Evolutionary conservation across 192 early-diverging fungal genomes (phyloP).

Genomic region (Lunasporangiospora selenospora): DNA sequence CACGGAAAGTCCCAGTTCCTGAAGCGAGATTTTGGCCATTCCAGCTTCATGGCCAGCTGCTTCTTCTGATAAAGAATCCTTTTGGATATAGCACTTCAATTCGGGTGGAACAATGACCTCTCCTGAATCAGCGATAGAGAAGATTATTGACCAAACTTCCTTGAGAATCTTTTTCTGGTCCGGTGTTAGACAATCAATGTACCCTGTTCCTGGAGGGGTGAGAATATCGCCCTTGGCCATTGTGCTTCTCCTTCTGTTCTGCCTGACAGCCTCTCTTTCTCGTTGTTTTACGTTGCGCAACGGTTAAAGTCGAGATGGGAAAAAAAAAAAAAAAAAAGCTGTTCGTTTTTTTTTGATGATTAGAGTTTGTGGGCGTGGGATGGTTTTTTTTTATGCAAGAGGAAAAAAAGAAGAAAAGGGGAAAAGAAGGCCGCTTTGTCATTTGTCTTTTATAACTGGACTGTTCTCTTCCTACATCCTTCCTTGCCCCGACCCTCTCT

Average conservation of each 20-base stretch:
- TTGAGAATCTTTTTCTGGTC: constrained; percentile 53
- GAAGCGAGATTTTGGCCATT: constrained; percentile 31
- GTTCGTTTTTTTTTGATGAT: too few species aligned
- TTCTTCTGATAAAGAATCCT: constrained; percentile 12
- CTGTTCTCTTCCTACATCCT: too few species aligned
- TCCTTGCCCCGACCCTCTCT: too few species aligned
- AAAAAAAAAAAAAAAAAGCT: too few species aligned
- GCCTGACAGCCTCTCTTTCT: too few species aligned
- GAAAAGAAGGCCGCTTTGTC: too few species aligned
- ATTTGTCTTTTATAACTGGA: too few species aligned
- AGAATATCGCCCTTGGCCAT: constrained; percentile 35
- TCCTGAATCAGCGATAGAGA: constrained; percentile 24
- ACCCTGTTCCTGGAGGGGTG: constrained; percentile 46
- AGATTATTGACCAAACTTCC: constrained; percentile 59
- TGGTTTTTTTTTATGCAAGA: background rate
- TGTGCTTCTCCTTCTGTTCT: too few species aligned
- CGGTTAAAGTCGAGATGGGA: too few species aligned
- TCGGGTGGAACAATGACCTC: constrained; percentile 9
- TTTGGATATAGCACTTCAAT: constrained; percentile 16
- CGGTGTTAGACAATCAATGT: constrained; percentile 53
- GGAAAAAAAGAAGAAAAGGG: too few species aligned
- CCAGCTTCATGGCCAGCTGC: constrained; percentile 21
- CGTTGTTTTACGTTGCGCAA: too few species aligned
- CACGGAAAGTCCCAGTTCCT: constrained; percentile 21
- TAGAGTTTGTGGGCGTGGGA: too few species aligned